phyloP scores from a whole-genome alignment of 2,329 filamentous ascomycete species.

The Blastomyces emzantsi region DNA sequence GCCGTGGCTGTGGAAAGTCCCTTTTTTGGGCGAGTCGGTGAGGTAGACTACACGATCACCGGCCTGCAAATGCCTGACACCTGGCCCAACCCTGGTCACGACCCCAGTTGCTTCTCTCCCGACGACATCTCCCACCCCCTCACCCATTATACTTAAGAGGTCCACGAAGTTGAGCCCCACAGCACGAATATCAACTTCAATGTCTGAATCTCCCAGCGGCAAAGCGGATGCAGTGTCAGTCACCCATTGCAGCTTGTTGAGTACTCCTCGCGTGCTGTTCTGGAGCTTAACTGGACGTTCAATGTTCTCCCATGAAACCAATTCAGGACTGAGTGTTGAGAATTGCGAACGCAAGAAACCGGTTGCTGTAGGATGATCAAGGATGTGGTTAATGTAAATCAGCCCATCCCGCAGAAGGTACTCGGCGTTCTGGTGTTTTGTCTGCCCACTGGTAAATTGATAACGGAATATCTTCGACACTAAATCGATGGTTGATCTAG shows the following conservation, averaged over 20 bases:
- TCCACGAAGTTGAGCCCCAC: slow-evolving; percentile 23
- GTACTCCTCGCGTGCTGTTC: slow-evolving; percentile 16
- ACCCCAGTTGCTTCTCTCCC: slow-evolving; percentile 31
- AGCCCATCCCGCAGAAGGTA: slow-evolving; percentile 17
- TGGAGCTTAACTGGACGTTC: slow-evolving; percentile 18
- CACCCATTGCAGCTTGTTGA: slow-evolving; percentile 19
- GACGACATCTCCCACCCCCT: slow-evolving; percentile 22
- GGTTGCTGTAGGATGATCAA: slow-evolving; percentile 18
- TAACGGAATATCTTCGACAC: slow-evolving; percentile 16
- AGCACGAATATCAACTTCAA: slow-evolving; percentile 10
- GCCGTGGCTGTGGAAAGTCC: slow-evolving; percentile 17
- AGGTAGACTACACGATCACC: slow-evolving; percentile 31
- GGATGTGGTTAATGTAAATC: slow-evolving; percentile 20
- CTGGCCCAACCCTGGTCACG: slow-evolving; percentile 19
- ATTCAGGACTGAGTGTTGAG: slow-evolving; percentile 14
- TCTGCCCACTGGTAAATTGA: slow-evolving; percentile 16
- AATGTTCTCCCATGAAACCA: slow-evolving; percentile 11
- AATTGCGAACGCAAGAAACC: slow-evolving; percentile 16
- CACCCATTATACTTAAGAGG: slow-evolving; percentile 26
- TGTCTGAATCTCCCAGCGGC: slow-evolving; percentile 19
- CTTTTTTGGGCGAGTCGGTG: slow-evolving; percentile 9
- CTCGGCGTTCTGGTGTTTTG: slow-evolving; percentile 18
- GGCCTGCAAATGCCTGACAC: slow-evolving; percentile 19
- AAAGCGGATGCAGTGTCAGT: slow-evolving; percentile 16
- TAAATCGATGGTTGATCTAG: slow-evolving; percentile 5